A percentile compares a stretch with the other conserved stretches of the same genome.
Evolutionary conservation across 371 early-diverging fungal genomes (phyloP).

Genomic region (Ordospora pajunii): DNA sequence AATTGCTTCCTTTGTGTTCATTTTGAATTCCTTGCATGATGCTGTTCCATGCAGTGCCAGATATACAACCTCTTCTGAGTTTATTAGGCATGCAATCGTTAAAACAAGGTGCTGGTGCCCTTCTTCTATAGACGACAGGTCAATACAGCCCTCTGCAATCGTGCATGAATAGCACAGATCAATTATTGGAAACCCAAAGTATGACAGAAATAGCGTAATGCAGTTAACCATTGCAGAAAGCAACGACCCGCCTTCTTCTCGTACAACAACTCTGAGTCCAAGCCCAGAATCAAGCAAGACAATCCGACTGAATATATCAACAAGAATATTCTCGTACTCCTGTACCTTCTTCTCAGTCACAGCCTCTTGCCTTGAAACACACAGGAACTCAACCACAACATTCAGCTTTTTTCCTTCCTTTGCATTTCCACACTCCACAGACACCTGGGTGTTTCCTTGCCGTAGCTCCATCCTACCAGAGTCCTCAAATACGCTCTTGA

Average conservation of each 20-base stretch:
- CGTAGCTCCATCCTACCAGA: not conserved
- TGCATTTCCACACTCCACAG: not conserved
- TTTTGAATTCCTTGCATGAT: not conserved
- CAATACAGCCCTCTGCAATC: constrained; percentile 2
- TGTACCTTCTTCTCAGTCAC: constrained; percentile 9
- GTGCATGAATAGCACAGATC: constrained; percentile 31
- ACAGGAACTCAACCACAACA: constrained; percentile 22
- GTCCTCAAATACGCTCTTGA: not conserved
- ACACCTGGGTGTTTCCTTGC: constrained; percentile 26
- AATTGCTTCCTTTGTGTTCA: not conserved
- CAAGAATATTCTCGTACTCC: constrained; percentile 8
- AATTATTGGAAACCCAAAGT: constrained; percentile 28
- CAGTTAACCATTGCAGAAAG: constrained; percentile 39
- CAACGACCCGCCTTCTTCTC: constrained; percentile 43
- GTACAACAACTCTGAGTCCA: constrained; percentile 31
- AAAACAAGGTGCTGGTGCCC: not conserved
- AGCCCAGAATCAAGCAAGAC: not conserved
- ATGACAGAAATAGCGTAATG: constrained; percentile 24
- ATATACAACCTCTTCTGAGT: constrained; percentile 29
- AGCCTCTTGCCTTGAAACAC: constrained; percentile 11
- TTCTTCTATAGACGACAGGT: constrained; percentile 32
- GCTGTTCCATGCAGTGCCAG: constrained; percentile 15
- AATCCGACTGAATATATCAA: constrained; percentile 26
- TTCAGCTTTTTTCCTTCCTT: constrained; percentile 24
- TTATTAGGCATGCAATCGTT: constrained; percentile 30